These are phyloP conservation scores for Podila minutissima DNA, from an alignment of 192 early-diverging fungal genomes.

Conservation along the genomic window DNA sequence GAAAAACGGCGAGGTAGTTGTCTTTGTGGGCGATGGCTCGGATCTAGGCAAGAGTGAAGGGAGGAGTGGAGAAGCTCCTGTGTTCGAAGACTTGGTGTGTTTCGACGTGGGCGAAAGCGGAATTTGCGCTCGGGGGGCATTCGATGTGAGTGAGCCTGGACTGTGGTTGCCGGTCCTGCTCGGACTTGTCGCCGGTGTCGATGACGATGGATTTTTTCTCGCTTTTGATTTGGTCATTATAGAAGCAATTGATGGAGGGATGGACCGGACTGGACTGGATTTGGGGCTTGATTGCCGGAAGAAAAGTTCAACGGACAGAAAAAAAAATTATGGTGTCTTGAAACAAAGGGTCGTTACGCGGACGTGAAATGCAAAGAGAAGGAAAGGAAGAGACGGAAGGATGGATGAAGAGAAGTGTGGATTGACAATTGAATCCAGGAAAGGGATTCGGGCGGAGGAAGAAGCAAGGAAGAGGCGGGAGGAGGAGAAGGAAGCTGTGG, in stretches of 20 bases:
- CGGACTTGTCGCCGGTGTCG: background rate
- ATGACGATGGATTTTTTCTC: constrained; percentile 2
- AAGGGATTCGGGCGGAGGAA: background rate
- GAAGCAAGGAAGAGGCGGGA: background rate
- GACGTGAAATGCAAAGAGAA: background rate
- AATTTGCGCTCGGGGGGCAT: constrained; percentile 4
- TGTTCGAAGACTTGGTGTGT: too few relatives aligned
- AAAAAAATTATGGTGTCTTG: background rate
- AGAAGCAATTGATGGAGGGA: background rate
- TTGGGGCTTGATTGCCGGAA: background rate
- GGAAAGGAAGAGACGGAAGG: background rate
- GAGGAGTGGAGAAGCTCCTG: background rate
- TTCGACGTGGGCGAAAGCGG: background rate
- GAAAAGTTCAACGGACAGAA: background rate
- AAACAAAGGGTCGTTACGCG: constrained; percentile 1
- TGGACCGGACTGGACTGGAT: background rate
- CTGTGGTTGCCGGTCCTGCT: background rate
- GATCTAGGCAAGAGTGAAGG: constrained; percentile 1
- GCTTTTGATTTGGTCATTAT: constrained; percentile 49
- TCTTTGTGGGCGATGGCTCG: background rate
- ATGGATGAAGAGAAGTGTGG: too few relatives aligned
- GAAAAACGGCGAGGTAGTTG: background rate
- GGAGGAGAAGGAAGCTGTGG: background rate
- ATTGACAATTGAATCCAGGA: too few relatives aligned
- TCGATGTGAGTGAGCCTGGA: constrained; percentile 1